A percentile compares a stretch with the other conserved stretches of the same genome.
Evolutionary conservation across 768 basidiomycete species (phyloP).

Genomic region (Piloderma croceum): DNA sequence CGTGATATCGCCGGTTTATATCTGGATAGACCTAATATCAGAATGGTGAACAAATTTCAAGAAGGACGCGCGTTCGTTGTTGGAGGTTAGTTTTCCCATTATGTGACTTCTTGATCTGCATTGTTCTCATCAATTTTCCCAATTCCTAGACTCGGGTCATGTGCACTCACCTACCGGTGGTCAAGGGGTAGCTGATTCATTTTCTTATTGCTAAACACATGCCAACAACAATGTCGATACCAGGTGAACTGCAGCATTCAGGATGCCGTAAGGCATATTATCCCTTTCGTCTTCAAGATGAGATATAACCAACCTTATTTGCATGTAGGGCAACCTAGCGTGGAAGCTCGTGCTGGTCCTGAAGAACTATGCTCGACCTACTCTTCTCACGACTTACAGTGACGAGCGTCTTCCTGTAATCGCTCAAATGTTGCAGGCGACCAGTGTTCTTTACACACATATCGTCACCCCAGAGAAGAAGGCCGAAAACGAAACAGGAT

Average conservation of each 20-base stretch:
- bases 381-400: slow-evolving; percentile 38
- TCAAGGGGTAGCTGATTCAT: too few relatives aligned
- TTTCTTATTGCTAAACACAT: too few relatives aligned
- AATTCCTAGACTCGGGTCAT: slow-evolving; percentile 50
- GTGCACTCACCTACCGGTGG: slow-evolving; percentile 40
- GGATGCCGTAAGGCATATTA: slow-evolving; percentile 28
- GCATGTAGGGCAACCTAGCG: slow-evolving; percentile 32
- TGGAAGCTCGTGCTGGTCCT: slow-evolving; percentile 42
- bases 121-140: too few relatives aligned
- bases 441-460: slow-evolving; percentile 25
- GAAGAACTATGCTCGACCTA: slow-evolving; percentile 28
- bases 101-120: too few relatives aligned
- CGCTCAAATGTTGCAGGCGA: slow-evolving; percentile 37
- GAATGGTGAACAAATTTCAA: slow-evolving; percentile 18
- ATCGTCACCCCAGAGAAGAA: slow-evolving; percentile 4
- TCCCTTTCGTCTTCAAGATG: neutral
- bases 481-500: slow-evolving; percentile 12
- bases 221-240: too few relatives aligned
- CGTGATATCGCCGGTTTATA: too few relatives aligned
- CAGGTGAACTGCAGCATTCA: slow-evolving; percentile 34
- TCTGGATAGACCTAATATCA: slow-evolving; percentile 17
- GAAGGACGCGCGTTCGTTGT: slow-evolving; percentile 17
- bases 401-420: slow-evolving; percentile 42
- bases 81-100: slow-evolving; percentile 14
- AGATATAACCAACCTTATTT: neutral